Conservation (phyloP, 495 filamentous ascomycete species). For the Geoglossum glabrum region DNA sequence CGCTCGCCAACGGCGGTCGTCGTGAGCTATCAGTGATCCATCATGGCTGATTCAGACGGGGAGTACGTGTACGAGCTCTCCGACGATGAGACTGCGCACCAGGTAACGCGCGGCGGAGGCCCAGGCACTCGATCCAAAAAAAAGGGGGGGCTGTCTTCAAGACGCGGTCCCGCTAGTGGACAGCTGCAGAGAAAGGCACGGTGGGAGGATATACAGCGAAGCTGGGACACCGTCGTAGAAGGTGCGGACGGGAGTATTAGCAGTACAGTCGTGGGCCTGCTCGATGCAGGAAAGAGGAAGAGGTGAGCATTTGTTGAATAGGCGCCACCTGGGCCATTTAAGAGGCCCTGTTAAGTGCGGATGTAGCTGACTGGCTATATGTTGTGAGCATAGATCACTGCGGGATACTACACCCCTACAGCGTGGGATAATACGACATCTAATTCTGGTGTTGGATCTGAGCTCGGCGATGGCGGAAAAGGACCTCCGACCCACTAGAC, state of each 20-base stretch:
- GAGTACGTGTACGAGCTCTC: slow-evolving; percentile 64
- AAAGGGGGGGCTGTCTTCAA: slow-evolving; percentile 4
- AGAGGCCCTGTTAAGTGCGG: not conserved
- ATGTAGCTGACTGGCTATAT: not conserved
- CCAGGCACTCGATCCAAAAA: slow-evolving; percentile 20
- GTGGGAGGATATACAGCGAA: slow-evolving; percentile 33
- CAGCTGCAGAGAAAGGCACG: slow-evolving; percentile 8
- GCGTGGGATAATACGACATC: slow-evolving; percentile 86
- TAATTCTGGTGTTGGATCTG: slow-evolving; percentile 83
- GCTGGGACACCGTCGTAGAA: slow-evolving; percentile 49
- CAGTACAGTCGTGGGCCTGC: slow-evolving; percentile 42
- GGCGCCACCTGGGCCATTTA: not conserved
- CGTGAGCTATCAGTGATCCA: not conserved
- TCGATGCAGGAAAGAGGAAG: slow-evolving; percentile 55
- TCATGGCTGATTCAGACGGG: slow-evolving; percentile 59
- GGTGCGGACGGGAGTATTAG: slow-evolving; percentile 56
- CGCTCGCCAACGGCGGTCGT: too few species aligned
- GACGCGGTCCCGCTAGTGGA: slow-evolving; percentile 3
- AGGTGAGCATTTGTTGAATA: slow-evolving; percentile 27
- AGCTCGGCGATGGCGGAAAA: slow-evolving; percentile 89
- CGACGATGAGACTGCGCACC: slow-evolving; percentile 51
- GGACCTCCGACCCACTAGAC: slow-evolving; percentile 72
- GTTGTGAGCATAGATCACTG: slow-evolving; percentile 33
- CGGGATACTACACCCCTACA: slow-evolving; percentile 88
- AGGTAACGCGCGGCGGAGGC: slow-evolving; percentile 19